phyloP scores from a whole-genome alignment of 495 filamentous ascomycete species.

The Penicillium cataractarum region DNA sequence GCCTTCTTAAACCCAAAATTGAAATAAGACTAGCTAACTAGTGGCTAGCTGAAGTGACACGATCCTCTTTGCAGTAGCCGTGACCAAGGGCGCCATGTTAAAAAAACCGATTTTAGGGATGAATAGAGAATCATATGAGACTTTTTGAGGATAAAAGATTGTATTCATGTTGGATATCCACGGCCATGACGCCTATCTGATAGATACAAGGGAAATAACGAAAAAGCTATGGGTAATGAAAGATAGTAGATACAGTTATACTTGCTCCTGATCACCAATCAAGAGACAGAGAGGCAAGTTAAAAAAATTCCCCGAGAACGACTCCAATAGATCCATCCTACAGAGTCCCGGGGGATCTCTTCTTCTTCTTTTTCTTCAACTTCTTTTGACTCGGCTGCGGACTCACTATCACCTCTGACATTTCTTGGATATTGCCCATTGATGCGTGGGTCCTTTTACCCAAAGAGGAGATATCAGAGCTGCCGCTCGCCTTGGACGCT shows the following conservation, averaged over 20 bases:
- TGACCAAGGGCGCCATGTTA: too few species aligned
- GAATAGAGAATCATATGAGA: not conserved
- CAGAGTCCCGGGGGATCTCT: not conserved
- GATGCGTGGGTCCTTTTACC: conserved; percentile 28
- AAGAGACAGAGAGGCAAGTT: not conserved
- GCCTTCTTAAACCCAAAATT: too few species aligned
- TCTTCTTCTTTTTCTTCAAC: conserved; percentile 20
- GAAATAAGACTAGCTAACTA: too few species aligned
- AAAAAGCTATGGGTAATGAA: not conserved
- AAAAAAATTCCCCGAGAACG: not conserved
- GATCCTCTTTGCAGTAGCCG: too few species aligned
- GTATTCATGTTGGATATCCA: not conserved
- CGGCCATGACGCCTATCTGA: not conserved
- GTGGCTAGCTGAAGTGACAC: too few species aligned
- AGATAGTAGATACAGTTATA: not conserved
- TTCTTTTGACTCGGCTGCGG: conserved; percentile 25
- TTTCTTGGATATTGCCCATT: conserved; percentile 19
- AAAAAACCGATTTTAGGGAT: not conserved
- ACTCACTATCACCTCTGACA: conserved; percentile 33
- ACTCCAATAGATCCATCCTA: not conserved
- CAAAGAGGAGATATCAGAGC: conserved; percentile 32
- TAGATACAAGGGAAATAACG: conserved; percentile 3
- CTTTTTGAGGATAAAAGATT: not conserved
- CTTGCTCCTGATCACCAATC: not conserved
- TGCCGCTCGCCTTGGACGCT: conserved; percentile 42